Base-by-base conservation (phyloP, 179 eudicot species). In the Pouteria campechiana region DNA sequence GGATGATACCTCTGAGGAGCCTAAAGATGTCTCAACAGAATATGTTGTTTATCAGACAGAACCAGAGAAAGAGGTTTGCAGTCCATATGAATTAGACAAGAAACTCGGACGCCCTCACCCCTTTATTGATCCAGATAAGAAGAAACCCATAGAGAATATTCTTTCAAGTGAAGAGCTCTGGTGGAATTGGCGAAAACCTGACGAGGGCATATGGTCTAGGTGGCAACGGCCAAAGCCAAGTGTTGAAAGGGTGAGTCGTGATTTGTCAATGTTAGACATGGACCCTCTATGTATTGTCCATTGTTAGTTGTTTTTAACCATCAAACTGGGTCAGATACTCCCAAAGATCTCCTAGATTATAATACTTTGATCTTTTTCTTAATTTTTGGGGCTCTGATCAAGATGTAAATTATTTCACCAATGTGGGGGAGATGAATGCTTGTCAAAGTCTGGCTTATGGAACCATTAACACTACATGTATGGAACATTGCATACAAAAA, bases 161-260 rank as follows among this genome's bases (percentile, higher is more conserved):
- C 92, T 82, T 19, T 48, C 92, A 23, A 90, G 85, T 61, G 98
- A 90, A 39, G 96, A 79, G 35, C 82, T 90, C 35, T 90, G 98
- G 98, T 90, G 98, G 98, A 70, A 87, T 57, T 90, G 98, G 98
- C 79, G 98, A 66, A 90, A 75, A 45, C 85, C 98, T 0, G 94
- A 79, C 22, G 69, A 74, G 55, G 88, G 77, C 53, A 75, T 62
- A 43, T 87, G 98, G 98, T 90, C 98, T 38, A 73, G 98, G 63
- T 90, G 96, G 96, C 98, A 90, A 53, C 76, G 87, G 77, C 64
- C 84, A 57, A 68, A 75, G 17, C 96, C 98, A 27, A 88, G 79
- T 75, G 83, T 73, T 69, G 98, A 86, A 72, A 82, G 96, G 78
- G 98, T 85, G 46, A 73, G 93, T n/a, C n/a, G n/a, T n/a, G n/a